Base-by-base conservation (phyloP, 2,329 filamentous ascomycete genomes). In the Xylariaceae sp. region DNA sequence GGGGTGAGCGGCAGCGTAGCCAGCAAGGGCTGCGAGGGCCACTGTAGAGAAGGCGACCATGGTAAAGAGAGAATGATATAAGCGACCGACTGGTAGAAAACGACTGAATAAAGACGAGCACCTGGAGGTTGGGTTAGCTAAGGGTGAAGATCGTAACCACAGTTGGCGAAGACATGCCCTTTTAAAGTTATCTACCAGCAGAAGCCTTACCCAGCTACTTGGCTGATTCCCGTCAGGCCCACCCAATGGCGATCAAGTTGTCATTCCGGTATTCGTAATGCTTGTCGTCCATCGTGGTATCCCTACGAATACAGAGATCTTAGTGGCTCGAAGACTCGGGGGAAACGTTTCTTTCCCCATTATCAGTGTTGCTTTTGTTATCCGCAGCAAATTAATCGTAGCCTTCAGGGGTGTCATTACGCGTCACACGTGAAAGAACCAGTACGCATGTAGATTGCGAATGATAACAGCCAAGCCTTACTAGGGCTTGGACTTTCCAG, bases 1-100 rank as follows among this genome's bases (percentile, higher is more conserved):
- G 9, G 71, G 70, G 54, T 73, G 72, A 26, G 70, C 70, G 46
- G 57, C 49, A 48, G 62, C 62, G 20, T 57, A 58, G 52, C 68
- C 61, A n/a, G 65, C 61, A 14, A 71, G 59, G 32, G 64, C 64
- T 40, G 57, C 60, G 42, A 67, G 45, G 41, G 57, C 51, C 9
- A 67, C 21, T 37, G 54, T 58, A 49, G 62, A 58, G 48, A 69
- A 57, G 41, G 64, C 52, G 56, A 66, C 64, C 65, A 67, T 67
- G 9, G 19, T 60, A 56, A 54, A 53, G 37, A 48, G 47, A 41
- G 37, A 53, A 16, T 37, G 42, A 20, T 40, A 6, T 37, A 49
- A 50, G 19, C 32, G 40, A 56, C 7, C 14, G 40, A 26, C 19
- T 42, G 12, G 18, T 21, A 23, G 26, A 18, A 37, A 52, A 52